Percentiles rank a stretch among this genome's conserved stretches.
phyloP scores from a whole-genome alignment of 345 rosid species.

The Populus euphratica region DNA sequence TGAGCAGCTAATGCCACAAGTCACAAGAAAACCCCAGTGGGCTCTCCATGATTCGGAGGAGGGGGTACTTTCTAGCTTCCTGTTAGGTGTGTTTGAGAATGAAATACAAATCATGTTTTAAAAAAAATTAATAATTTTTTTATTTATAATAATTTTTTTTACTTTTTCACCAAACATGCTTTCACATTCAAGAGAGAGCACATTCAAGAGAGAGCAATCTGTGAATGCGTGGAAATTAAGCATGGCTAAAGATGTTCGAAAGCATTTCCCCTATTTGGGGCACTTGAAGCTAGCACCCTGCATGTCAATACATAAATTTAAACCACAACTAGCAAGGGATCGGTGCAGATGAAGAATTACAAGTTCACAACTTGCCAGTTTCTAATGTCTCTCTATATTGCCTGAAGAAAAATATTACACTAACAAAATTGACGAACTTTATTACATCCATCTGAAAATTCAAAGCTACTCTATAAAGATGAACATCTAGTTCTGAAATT shows the following conservation, averaged over 20 bases:
- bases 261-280: neutral
- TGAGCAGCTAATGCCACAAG: constrained; percentile 7
- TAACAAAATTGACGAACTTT: neutral
- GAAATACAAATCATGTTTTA: too few species aligned
- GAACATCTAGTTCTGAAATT: neutral
- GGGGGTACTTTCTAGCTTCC: constrained; percentile 15
- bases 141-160: too few species aligned
- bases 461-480: neutral
- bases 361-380: too few species aligned
- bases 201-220: neutral
- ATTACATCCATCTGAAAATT: neutral
- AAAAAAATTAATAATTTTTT: too few species aligned
- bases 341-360: neutral
- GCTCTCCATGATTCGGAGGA: constrained; percentile 18
- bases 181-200: neutral
- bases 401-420: neutral
- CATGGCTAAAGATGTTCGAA: neutral
- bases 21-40: constrained; percentile 17
- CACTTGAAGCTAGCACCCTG: neutral
- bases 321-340: neutral
- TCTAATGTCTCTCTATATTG: neutral
- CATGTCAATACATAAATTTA: neutral
- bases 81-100: neutral
- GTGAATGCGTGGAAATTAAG: constrained; percentile 9
- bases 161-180: too few species aligned